Conservation (phyloP, 2,329 filamentous ascomycete genomes). For the Hymenoscyphus repandus region DNA sequence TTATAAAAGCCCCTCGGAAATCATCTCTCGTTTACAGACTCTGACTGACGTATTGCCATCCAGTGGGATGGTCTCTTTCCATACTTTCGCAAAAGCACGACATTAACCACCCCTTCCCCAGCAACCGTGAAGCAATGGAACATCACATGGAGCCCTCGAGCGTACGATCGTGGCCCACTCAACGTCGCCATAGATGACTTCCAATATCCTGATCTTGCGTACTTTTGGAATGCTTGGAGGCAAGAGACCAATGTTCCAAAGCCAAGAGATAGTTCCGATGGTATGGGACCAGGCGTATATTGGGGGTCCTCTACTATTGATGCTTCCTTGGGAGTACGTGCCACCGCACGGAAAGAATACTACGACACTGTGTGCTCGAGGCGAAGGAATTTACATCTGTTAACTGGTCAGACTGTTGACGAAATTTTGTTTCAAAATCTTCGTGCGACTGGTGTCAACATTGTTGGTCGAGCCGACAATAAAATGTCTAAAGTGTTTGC, state of each 20-base stretch:
- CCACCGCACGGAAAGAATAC: neutral
- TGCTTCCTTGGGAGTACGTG: neutral
- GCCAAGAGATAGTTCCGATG: neutral
- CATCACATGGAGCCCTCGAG: constrained; percentile 4
- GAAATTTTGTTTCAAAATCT: constrained; percentile 1
- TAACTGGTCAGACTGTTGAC: neutral
- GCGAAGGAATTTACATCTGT: constrained; percentile 1
- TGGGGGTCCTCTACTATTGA: neutral
- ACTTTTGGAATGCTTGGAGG: neutral
- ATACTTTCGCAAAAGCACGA: constrained; percentile 37
- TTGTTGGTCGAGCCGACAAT: neutral
- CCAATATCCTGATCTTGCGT: neutral
- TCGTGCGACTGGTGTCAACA: neutral
- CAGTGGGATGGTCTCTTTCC: constrained; percentile 37
- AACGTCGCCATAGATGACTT: neutral
- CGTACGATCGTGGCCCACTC: constrained; percentile 7
- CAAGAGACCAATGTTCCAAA: neutral
- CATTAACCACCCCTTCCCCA: constrained; percentile 11
- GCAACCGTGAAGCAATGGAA: constrained; percentile 8
- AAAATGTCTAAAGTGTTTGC: neutral
- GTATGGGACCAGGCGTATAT: neutral
- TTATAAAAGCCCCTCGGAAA: too few relatives aligned
- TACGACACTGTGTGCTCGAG: neutral
- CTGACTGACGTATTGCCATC: too few relatives aligned
- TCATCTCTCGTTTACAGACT: too few relatives aligned